Conservation (phyloP, 2,329 filamentous ascomycete species). For the Ophiocordyceps robertsii region DNA sequence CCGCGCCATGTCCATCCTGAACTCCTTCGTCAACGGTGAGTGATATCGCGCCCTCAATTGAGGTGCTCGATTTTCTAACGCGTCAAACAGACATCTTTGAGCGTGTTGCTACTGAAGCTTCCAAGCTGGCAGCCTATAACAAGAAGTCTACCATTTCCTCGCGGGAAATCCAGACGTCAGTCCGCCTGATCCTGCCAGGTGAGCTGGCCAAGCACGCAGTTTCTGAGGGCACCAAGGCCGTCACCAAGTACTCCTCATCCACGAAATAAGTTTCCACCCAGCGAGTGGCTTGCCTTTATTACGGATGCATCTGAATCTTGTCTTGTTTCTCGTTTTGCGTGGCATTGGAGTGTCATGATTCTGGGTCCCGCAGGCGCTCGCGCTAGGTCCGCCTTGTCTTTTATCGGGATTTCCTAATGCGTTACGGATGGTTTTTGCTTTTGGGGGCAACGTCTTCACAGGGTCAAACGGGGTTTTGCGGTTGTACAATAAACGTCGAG, state of each 20-base stretch:
- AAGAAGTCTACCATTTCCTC: slow-evolving; percentile 99
- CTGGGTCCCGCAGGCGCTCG: slow-evolving; percentile 31
- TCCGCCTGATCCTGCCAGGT: slow-evolving; percentile 93
- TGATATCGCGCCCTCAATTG: slow-evolving; percentile 4
- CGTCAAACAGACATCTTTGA: slow-evolving; percentile 79
- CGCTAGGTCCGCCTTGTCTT: slow-evolving; percentile 9
- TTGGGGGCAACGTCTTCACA: slow-evolving; percentile 57
- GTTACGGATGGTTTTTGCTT: slow-evolving; percentile 59
- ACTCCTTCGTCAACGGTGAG: slow-evolving; percentile 98
- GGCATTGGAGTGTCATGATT: slow-evolving; percentile 47
- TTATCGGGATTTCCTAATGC: slow-evolving; percentile 50
- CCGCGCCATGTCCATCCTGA: slow-evolving; percentile 98
- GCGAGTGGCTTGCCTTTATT: not conserved
- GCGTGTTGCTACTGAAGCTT: slow-evolving; percentile 95
- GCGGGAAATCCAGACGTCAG: slow-evolving; percentile 97
- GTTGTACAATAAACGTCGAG: slow-evolving; percentile 60
- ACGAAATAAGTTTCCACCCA: slow-evolving; percentile 72
- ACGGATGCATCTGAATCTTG: not conserved
- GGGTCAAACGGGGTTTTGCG: slow-evolving; percentile 57
- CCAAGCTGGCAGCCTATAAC: slow-evolving; percentile 99
- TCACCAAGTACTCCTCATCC: slow-evolving; percentile 99
- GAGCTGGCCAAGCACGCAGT: slow-evolving; percentile 99
- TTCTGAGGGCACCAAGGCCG: slow-evolving; percentile 98
- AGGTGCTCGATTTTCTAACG: not conserved
- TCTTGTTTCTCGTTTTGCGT: slow-evolving; percentile 33